Evolutionary conservation across 441 rosid genomes (phyloP), one percentile per base, ranked within the genome.

Genomic region (Macaranga tanarius): DNA sequence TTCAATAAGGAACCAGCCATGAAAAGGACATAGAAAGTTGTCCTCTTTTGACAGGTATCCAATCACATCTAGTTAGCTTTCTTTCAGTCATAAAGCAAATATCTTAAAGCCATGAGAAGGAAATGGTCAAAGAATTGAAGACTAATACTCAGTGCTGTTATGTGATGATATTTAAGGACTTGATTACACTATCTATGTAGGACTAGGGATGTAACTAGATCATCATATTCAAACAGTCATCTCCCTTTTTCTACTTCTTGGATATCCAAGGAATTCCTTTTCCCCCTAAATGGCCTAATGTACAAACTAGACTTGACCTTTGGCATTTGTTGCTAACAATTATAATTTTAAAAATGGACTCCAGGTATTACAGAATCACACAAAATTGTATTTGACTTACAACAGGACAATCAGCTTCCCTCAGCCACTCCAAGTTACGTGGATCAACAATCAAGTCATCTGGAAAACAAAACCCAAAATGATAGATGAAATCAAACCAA

Each of bases 371-470:
- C 2, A 44, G 58, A 64, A 7, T 57, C 50, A 73, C 25, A 47
- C 16, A 34, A 8, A 76, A 72, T 68, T 73, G 76, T 59, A 67
- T 38, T 70, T 75, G 20, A 86, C 99, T 85, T 86, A 92, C 98
- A 79, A 95, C 90, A 69, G 99, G 99, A 73, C 98, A 95, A 79
- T 87, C 86, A 19, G 96, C 89, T 78, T 95, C 98, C 79, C 99
- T 89, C 86, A 95, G 78, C 99, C 97, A 92, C 80, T 95, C 99
- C 15, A 95, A 82, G 74, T 95, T 92, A 63, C 98, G 91, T 57
- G 99, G 98, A 84, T 95, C 98, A 54, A 92, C 97, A 71, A 95
- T 86, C 85, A 95, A 82, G 85, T 95, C 98, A 86, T 91, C 97
- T 92, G 81, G 73, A 81, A 69, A 77, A 20, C 70, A 75, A 73